Evolutionary conservation across 2,329 filamentous ascomycete species (phyloP).

Genomic region (Apiospora pterosperma): DNA sequence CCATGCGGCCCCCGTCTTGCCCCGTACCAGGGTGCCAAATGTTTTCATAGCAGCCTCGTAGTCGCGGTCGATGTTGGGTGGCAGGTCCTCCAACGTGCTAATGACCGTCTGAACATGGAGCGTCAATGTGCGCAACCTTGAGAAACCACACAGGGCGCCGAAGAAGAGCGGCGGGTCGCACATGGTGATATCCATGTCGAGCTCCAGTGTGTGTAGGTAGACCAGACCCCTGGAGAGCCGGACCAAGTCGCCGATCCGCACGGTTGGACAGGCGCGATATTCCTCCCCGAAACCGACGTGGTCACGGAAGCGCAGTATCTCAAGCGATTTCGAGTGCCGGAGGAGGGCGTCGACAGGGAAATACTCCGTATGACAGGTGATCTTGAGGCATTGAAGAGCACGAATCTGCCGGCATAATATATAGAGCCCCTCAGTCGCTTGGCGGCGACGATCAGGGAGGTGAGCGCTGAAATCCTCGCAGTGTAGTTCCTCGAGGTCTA

Average conservation of each 20-base stretch:
- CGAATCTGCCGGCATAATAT: slow-evolving; percentile 35
- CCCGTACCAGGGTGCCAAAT: slow-evolving; percentile 29
- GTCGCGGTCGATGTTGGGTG: slow-evolving; percentile 32
- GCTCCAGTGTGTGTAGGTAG: slow-evolving; percentile 37
- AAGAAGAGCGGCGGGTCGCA: slow-evolving; percentile 36
- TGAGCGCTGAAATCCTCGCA: slow-evolving; percentile 45
- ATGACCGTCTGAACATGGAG: slow-evolving; percentile 44
- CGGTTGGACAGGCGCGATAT: slow-evolving; percentile 37
- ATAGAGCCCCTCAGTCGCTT: slow-evolving; percentile 38
- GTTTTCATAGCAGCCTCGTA: slow-evolving; percentile 31
- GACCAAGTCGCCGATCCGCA: slow-evolving; percentile 30
- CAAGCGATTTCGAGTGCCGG: slow-evolving; percentile 34
- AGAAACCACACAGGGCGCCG: slow-evolving; percentile 34
- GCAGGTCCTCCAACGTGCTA: slow-evolving; percentile 25
- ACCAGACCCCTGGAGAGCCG: slow-evolving; percentile 28
- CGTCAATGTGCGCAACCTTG: slow-evolving; percentile 34
- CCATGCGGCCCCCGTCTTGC: slow-evolving; percentile 30
- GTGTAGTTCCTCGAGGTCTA: slow-evolving; percentile 32
- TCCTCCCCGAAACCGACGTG: slow-evolving; percentile 43
- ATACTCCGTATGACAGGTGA: slow-evolving; percentile 38
- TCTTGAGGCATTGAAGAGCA: slow-evolving; percentile 33
- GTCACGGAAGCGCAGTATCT: slow-evolving; percentile 39
- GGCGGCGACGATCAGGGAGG: slow-evolving; percentile 30
- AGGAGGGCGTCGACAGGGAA: slow-evolving; percentile 39
- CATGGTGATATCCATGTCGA: slow-evolving; percentile 42